Percentiles rank a stretch among this genome's conserved stretches.
Conservation (phyloP, 148 eudicot genomes). For the Hydrangea macrophylla region DNA sequence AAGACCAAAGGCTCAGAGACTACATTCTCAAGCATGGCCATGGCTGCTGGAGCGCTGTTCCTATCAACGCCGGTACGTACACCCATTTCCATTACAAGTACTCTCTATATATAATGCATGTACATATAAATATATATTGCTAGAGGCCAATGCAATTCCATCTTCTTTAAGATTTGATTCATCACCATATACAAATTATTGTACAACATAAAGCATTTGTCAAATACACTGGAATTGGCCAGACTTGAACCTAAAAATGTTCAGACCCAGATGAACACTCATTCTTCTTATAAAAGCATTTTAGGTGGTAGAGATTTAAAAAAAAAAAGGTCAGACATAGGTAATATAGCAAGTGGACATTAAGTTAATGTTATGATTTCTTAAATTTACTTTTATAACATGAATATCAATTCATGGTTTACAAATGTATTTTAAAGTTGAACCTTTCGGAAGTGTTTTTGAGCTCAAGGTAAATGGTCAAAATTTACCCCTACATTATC, state of each 20-base stretch:
- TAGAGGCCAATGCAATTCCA: too few species aligned
- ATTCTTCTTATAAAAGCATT: too few species aligned
- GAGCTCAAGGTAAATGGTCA: background rate
- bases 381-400: too few species aligned
- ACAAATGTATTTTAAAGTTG: too few species aligned
- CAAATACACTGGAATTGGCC: background rate
- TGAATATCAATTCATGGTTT: too few species aligned
- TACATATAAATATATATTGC: background rate
- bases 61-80: constrained; percentile 62
- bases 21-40: constrained; percentile 66
- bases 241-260: background rate
- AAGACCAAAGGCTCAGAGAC: constrained; percentile 65
- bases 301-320: background rate
- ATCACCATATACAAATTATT: background rate
- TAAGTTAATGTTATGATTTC: too few species aligned
- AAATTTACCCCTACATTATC: background rate
- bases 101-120: background rate
- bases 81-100: background rate
- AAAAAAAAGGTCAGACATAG: background rate
- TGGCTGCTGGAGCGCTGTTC: constrained; percentile 83
- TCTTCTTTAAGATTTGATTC: background rate
- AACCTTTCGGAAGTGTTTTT: background rate
- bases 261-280: background rate
- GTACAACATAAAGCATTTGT: background rate
- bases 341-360: background rate